Evolutionary conservation across 805 yeast genomes (phyloP), one percentile per base, ranked within the genome.

Genomic region (Vanderwaltozyma verrucispora): DNA sequence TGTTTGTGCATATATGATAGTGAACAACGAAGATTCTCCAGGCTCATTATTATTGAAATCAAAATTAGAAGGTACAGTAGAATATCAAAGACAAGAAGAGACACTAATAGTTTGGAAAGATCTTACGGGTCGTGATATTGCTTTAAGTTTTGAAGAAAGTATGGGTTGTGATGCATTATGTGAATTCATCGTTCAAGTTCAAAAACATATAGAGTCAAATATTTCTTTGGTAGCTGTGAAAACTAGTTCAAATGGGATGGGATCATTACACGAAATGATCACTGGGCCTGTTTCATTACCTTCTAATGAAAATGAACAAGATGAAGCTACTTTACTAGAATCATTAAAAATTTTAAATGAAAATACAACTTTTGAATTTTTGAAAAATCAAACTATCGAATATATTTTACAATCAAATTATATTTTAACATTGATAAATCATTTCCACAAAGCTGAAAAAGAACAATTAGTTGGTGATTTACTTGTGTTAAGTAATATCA

Each of bases 91-190:
- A 51, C 97, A 92, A 53, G 95, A 87, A 53, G 96, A 87, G 41
- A 87, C 96, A 0, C 65, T 89, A 33, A 85, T 89, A 9, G 95
- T 89, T 16, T 89, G 97, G 97, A 82, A 94, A 9, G 95, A 85
- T 51, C 50, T 62, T 2, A 68, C 71, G 15, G 76, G 80, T 7
- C 71, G 69, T 37, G 94, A 86, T 57, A 75, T 85, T 45, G 97
- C 97, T 2, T 66, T 89, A 18, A 81, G 94, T 32, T 89, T 89
- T 58, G 96, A 89, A 58, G 96, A 87, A 50, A 77, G 84, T 26
- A 81, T 80, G 32, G 97, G 96, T 0, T 89, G 98, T 59, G 73
- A 83, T 11, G 73, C 77, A 6, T 52, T 88, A 31, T 86, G 95
- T 55, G 89, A 84, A 35, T 88, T 86, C 53, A 69, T 88, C 19